Conservation (phyloP, 495 filamentous ascomycete genomes). For the Penicillium roqueforti region DNA sequence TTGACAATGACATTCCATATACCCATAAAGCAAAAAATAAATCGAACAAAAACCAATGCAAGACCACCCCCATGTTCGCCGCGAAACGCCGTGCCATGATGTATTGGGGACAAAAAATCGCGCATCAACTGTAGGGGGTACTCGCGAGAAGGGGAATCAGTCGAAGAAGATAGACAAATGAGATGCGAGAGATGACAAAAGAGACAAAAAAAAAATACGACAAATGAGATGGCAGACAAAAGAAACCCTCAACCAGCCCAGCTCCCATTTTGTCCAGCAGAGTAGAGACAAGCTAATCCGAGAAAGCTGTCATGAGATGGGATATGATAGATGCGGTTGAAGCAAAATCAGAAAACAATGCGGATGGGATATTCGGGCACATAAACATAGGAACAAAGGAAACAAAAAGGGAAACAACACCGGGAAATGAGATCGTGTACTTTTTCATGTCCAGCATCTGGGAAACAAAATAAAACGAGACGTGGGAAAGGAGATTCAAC, state of each 20-base stretch:
- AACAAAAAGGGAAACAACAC: conserved; percentile 4
- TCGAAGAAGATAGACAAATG: not conserved
- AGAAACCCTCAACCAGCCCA: not conserved
- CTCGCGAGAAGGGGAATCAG: conserved; percentile 19
- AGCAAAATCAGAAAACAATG: not conserved
- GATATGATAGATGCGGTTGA: not conserved
- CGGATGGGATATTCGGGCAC: conserved; percentile 4
- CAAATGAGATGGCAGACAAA: not conserved
- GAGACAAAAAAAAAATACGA: not conserved
- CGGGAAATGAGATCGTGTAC: conserved; percentile 6
- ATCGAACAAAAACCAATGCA: conserved; percentile 6
- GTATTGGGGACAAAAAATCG: conserved; percentile 15
- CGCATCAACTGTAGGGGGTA: conserved; percentile 24
- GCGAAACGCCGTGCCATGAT: conserved; percentile 26
- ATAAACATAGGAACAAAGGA: not conserved
- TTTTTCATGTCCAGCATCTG: conserved; percentile 4
- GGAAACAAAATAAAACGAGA: not conserved
- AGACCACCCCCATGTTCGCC: conserved; percentile 17
- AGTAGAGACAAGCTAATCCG: not conserved
- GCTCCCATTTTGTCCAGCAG: not conserved
- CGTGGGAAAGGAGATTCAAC: not conserved
- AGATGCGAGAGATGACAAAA: not conserved
- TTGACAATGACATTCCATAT: not conserved
- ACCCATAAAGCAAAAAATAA: not conserved
- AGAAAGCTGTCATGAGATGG: not conserved